Evolutionary conservation across 768 basidiomycete species (phyloP).

Genomic region (Trametes sanguinea): DNA sequence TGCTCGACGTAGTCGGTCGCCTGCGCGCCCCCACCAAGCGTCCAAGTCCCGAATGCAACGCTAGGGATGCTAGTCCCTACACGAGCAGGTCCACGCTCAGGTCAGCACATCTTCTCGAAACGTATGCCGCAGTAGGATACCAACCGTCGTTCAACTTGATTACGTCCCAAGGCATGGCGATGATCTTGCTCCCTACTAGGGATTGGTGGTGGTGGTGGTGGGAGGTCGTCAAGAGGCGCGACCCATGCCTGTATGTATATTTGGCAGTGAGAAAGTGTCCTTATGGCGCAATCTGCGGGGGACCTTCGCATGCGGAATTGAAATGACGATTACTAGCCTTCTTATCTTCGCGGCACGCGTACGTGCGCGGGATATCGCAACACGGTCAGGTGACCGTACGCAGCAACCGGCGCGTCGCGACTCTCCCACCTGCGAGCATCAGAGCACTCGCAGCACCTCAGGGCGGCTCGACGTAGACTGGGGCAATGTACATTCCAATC

Average conservation of each 20-base stretch:
- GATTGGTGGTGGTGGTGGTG: neutral
- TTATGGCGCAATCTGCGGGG: neutral
- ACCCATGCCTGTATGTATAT: neutral
- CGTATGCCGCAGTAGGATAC: conserved; percentile 12
- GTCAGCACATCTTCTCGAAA: neutral
- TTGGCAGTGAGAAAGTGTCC: neutral
- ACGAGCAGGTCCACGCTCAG: neutral
- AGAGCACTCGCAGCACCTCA: too few species aligned
- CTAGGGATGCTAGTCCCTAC: conserved; percentile 48
- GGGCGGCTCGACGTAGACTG: too few species aligned
- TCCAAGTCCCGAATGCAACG: conserved; percentile 70
- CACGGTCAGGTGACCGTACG: neutral
- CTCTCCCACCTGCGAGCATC: neutral
- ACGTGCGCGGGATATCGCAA: neutral
- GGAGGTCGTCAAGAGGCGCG: neutral
- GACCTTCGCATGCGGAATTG: too few species aligned
- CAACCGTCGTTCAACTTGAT: conserved; percentile 62
- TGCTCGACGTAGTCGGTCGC: conserved; percentile 59
- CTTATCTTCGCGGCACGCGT: neutral
- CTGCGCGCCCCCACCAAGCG: conserved; percentile 55
- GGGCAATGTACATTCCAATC: neutral
- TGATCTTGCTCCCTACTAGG: neutral
- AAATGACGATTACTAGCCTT: too few species aligned
- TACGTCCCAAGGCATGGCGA: conserved; percentile 59
- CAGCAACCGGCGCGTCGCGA: neutral